These are phyloP conservation scores for Trichomonas gallinae DNA, from an alignment of 208 protist species.

Conservation along the genomic window DNA sequence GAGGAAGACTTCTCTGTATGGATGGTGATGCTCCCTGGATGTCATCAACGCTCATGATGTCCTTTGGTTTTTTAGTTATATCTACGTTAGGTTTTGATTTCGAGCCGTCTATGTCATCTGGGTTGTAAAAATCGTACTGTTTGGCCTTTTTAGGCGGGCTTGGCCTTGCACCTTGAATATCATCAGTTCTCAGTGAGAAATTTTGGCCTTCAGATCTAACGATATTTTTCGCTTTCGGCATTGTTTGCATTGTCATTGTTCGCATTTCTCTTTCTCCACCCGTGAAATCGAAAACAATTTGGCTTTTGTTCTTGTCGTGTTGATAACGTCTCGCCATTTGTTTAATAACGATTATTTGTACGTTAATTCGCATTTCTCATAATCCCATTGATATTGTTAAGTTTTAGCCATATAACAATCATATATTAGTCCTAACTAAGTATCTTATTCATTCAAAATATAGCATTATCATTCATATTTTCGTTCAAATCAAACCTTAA, in stretches of 20 bases:
- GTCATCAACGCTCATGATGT: slow-evolving; percentile 3
- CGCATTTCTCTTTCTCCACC: neutral
- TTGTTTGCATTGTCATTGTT: neutral
- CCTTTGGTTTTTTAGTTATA: neutral
- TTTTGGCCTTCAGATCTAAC: neutral
- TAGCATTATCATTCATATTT: too few relatives aligned
- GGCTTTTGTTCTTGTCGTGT: slow-evolving; percentile 8
- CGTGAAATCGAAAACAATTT: neutral
- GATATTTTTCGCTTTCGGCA: neutral
- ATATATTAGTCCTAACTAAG: too few relatives aligned
- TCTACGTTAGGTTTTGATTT: neutral
- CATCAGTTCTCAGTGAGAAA: neutral
- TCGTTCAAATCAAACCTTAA: too few relatives aligned
- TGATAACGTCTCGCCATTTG: neutral
- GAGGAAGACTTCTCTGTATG: neutral
- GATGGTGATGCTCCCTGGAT: neutral
- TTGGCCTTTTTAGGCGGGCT: neutral
- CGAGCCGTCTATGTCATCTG: neutral
- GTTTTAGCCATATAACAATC: too few relatives aligned
- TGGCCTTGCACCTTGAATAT: neutral
- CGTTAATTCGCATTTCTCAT: neutral
- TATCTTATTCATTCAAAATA: too few relatives aligned
- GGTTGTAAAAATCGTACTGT: neutral
- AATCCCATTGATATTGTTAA: too few relatives aligned
- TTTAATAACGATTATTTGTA: neutral